Percentiles rank a stretch among this genome's conserved stretches.
phyloP scores from a whole-genome alignment of 1,139 yeast genomes.

The Debaryomyces subglobosus region DNA sequence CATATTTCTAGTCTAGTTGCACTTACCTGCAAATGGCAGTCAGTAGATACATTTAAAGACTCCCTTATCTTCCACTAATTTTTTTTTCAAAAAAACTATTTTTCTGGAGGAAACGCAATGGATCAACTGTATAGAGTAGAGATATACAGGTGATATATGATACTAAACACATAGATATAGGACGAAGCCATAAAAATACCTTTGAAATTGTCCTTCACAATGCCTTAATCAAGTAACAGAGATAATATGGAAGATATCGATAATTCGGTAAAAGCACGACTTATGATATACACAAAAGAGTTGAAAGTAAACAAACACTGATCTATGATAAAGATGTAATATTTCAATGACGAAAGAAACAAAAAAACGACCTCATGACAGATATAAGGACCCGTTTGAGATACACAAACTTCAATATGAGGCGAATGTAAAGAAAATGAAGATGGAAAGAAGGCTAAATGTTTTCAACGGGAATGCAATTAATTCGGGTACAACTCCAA shows the following conservation, averaged over 20 bases:
- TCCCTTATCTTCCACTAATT: background rate
- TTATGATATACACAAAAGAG: background rate
- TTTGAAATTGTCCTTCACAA: background rate
- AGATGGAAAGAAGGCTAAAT: constrained; percentile 15
- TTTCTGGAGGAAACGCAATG: too few relatives aligned
- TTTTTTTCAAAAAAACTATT: background rate
- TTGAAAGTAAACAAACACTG: constrained; percentile 2
- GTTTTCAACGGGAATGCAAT: constrained; percentile 7
- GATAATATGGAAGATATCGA: background rate
- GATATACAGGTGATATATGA: background rate
- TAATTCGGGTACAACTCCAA: constrained; percentile 9
- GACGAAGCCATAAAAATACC: background rate
- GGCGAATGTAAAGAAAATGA: constrained; percentile 21
- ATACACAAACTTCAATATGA: constrained; percentile 17
- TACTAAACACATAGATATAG: background rate
- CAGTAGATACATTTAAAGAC: background rate
- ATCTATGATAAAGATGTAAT: background rate
- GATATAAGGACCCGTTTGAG: constrained; percentile 22
- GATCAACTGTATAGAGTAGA: too few relatives aligned
- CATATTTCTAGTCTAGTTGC: constrained; percentile 1
- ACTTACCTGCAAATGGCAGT: background rate
- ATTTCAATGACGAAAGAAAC: background rate
- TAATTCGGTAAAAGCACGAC: background rate
- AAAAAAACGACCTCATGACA: background rate
- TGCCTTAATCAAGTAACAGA: too few relatives aligned